Conservation (phyloP, 2,329 filamentous ascomycete species). For the Verticillium nonalfalfae region DNA sequence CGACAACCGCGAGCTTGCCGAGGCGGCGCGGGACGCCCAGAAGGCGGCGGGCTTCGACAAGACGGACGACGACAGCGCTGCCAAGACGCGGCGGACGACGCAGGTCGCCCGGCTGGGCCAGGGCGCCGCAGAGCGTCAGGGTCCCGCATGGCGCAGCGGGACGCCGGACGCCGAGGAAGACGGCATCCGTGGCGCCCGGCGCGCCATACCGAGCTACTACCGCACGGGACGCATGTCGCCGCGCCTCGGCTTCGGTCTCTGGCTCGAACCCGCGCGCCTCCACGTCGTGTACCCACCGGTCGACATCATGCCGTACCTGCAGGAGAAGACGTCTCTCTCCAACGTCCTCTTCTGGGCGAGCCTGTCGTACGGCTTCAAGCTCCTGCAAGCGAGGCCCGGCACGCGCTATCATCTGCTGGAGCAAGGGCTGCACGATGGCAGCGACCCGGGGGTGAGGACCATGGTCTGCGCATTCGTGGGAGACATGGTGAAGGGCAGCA, state of each 20-base stretch:
- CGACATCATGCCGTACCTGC: conserved; percentile 1
- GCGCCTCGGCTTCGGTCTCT: not conserved
- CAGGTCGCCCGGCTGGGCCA: no score
- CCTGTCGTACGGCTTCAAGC: not conserved
- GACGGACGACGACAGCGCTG: no score
- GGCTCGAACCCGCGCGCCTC: not conserved
- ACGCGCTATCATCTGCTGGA: not conserved
- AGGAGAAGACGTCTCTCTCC: not conserved
- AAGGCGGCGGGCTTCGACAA: no score
- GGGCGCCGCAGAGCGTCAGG: no score
- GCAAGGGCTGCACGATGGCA: not conserved
- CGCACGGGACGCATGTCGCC: conserved; percentile 1
- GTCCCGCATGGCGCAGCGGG: no score
- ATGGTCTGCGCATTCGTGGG: not conserved
- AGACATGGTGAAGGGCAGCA: not conserved
- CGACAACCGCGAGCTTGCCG: no score
- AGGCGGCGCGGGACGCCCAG: no score
- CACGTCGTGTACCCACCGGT: not conserved
- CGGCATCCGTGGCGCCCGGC: no score
- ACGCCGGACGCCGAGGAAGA: no score
- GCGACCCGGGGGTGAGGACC: not conserved
- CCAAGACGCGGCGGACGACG: no score
- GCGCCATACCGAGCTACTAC: not conserved
- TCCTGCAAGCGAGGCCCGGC: not conserved
- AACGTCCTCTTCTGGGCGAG: not conserved